These are phyloP conservation scores for Magnaporthiopsis incrustans DNA, from an alignment of 2,329 filamentous ascomycete species.

Conservation along the genomic window DNA sequence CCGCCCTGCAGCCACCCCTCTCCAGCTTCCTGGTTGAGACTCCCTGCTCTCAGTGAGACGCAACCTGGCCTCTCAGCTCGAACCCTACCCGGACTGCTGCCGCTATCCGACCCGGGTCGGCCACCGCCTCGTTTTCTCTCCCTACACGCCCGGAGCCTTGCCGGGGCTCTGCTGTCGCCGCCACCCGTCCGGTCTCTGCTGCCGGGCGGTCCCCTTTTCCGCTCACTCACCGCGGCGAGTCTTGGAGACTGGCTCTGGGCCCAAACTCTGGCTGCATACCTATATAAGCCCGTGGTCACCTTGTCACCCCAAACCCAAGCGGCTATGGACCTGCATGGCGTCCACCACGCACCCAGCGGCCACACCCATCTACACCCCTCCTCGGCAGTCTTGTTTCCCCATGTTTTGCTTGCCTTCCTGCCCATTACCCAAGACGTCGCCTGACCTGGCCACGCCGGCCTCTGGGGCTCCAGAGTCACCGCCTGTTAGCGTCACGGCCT, in stretches of 20 bases:
- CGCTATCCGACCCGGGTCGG: neutral
- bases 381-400: neutral
- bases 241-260: neutral
- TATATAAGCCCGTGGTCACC: neutral
- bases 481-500: neutral
- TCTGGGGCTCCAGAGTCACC: neutral
- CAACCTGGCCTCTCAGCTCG: neutral
- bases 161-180: neutral
- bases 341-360: neutral
- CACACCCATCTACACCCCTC: neutral
- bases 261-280: neutral
- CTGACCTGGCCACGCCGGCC: too few species aligned
- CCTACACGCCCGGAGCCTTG: neutral
- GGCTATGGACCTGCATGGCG: neutral
- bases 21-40: neutral
- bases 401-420: neutral
- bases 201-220: neutral
- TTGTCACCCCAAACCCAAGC: neutral
- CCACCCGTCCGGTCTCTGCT: neutral
- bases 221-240: neutral
- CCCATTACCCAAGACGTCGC: too few species aligned
- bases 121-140: neutral
- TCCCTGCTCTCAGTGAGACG: constrained; percentile 7
- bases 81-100: neutral
- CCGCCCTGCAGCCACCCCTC: too few species aligned